Conservation (phyloP, 176 grass and related monocot species). For the Ampelocalamus luodianensis region DNA sequence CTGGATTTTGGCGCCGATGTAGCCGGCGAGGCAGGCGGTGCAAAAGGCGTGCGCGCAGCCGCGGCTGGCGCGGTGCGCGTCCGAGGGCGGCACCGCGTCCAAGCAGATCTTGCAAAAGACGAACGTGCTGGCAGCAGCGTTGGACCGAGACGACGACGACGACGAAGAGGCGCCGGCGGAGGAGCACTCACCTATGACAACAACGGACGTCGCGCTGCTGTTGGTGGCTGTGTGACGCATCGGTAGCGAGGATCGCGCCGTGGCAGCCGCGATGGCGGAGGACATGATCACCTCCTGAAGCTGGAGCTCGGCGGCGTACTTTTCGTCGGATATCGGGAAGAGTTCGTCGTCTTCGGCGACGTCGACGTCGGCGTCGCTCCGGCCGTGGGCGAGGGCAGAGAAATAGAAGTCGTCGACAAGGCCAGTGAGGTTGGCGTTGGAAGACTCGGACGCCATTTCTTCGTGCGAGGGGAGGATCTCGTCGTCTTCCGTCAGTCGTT, state of each 20-base stretch:
- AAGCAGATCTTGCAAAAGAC: constrained; percentile 76
- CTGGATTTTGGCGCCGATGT: constrained; percentile 61
- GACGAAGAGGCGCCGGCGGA: neutral
- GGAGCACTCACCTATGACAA: constrained; percentile 24
- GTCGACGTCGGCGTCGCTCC: constrained; percentile 32
- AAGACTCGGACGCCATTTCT: constrained; percentile 39
- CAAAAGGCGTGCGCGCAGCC: constrained; percentile 72
- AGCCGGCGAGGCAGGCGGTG: constrained; percentile 43
- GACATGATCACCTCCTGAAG: constrained; percentile 68
- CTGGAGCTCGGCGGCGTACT: constrained; percentile 65
- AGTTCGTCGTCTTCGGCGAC: constrained; percentile 43
- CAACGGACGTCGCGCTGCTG: neutral
- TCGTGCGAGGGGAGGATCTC: neutral
- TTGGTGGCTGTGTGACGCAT: no score
- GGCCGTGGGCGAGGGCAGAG: constrained; percentile 45
- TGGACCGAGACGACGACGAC: neutral
- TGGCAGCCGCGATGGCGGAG: constrained; percentile 3
- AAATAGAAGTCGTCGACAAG: constrained; percentile 70
- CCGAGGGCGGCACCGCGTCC: constrained; percentile 38
- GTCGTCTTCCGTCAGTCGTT: no score
- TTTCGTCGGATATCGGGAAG: constrained; percentile 73
- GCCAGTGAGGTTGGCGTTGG: constrained; percentile 24
- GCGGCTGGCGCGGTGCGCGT: constrained; percentile 28
- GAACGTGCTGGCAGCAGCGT: neutral
- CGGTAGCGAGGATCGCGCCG: neutral